Base-by-base conservation (phyloP, 1,284 basidiomycete genomes). In the Caloboletus firmus region DNA sequence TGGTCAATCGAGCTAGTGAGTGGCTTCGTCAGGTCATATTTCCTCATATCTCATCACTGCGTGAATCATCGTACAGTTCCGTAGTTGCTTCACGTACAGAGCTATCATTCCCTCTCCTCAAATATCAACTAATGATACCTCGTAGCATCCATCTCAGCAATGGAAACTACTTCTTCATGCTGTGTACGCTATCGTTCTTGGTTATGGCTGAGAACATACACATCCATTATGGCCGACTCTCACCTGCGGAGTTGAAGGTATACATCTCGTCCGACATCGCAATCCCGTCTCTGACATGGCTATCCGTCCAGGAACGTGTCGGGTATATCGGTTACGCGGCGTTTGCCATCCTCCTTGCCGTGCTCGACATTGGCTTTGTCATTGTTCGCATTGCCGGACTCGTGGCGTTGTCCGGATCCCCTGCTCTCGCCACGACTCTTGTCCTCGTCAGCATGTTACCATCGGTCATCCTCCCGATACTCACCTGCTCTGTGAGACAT, bases 241-340 rank as follows among this genome's bases (percentile, higher is more conserved):
- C 64, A 34, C 49, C 65, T 34, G 26, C 44, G 0, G 45, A 66
- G n/a, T 47, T 68, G 1, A 69, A 69, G 61, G 67, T 67, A 54
- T n/a, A 3, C 4, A 22, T 34, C 36, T 30, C 8, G 4, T 34
- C 5, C 13, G 18, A 28, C 9, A 42, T 26, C 1, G 5, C 3
- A 5, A 7, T 12, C 9, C 4, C 12, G 4, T 30, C n/a, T 20
- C 35, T 44, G 13, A 56, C 34, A 11, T 42, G 8, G 39, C 24
- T 10, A 9, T 31, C 13, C 5, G 13, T 35, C 2, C 32, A 66
- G 67, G 59, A 65, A 55, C 45, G 45, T 7, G 59, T 15, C 8
- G 44, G 59, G 5, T 11, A 9, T 2, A 54, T 58, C 9, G 65
- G 67, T 3, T 55, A 59, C 10, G 36, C 22, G 32, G 56, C 44